Conservation (phyloP, 495 filamentous ascomycete species). For the Cetradonia linearis region DNA sequence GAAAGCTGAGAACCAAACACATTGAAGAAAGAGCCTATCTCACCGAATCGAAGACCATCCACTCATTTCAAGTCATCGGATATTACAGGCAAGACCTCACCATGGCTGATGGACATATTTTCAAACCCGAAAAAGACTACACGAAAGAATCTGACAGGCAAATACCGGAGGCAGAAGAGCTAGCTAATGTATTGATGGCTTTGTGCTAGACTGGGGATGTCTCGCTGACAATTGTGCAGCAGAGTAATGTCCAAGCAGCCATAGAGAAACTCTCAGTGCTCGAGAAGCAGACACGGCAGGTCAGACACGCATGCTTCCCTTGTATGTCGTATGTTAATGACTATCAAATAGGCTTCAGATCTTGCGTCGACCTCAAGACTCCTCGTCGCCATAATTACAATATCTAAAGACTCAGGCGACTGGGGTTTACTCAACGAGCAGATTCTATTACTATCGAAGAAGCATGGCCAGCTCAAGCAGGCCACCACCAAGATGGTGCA, state of each 20-base stretch:
- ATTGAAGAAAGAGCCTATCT: background rate
- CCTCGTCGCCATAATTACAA: constrained; percentile 76
- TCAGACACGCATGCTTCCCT: constrained; percentile 30
- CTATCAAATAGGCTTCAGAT: constrained; percentile 64
- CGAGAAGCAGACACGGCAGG: constrained; percentile 96
- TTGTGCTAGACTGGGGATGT: background rate
- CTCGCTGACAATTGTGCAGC: constrained; percentile 17
- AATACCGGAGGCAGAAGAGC: constrained; percentile 76
- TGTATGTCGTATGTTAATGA: background rate
- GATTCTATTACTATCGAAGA: constrained; percentile 90
- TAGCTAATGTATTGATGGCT: constrained; percentile 58
- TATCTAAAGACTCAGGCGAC: constrained; percentile 85
- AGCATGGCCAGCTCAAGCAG: constrained; percentile 99
- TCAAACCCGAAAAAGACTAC: constrained; percentile 68
- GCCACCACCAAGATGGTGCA: constrained; percentile 99
- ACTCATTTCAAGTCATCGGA: background rate
- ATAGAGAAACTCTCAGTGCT: constrained; percentile 84
- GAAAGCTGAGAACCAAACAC: background rate
- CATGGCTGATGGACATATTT: constrained; percentile 49
- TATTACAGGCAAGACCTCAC: background rate
- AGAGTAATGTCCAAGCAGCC: constrained; percentile 72
- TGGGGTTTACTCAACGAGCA: constrained; percentile 95
- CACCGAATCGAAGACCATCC: background rate
- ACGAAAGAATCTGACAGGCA: constrained; percentile 85
- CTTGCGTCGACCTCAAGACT: constrained; percentile 86